Evolutionary conservation across 805 yeast species (phyloP).

Genomic region (Sugiyamaella valdiviana): DNA sequence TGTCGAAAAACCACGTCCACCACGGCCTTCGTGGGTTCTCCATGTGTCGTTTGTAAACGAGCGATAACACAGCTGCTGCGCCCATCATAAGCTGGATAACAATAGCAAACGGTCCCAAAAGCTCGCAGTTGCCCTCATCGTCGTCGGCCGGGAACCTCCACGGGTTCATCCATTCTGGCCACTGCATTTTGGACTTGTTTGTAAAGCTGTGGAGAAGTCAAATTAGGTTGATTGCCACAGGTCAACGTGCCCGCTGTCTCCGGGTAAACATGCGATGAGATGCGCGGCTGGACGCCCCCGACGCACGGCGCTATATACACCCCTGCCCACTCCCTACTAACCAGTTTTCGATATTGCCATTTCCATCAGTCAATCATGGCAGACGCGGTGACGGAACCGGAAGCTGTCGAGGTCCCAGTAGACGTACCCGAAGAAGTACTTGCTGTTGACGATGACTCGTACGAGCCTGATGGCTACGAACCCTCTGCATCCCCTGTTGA

Average conservation of each 20-base stretch:
- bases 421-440: not conserved
- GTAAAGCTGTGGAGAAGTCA: not conserved
- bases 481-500: not conserved
- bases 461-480: not conserved
- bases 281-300: not conserved
- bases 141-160: not conserved
- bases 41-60: slow-evolving; percentile 66
- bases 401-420: not conserved
- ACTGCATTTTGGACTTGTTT: not conserved
- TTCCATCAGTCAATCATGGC: too few relatives aligned
- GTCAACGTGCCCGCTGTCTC: not conserved
- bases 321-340: not conserved
- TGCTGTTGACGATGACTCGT: not conserved
- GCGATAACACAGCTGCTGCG: slow-evolving; percentile 61
- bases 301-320: too few relatives aligned
- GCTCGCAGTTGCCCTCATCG: slow-evolving; percentile 43
- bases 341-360: too few relatives aligned
- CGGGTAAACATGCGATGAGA: not conserved
- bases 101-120: slow-evolving; percentile 82
- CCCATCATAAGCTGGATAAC: slow-evolving; percentile 74
- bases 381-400: too few relatives aligned
- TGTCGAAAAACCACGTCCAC: slow-evolving; percentile 85
- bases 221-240: not conserved
- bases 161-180: not conserved
- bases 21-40: slow-evolving; percentile 86